These are phyloP conservation scores for Cladophialophora psammophila DNA, from an alignment of 2,329 filamentous ascomycete genomes.

Conservation along the genomic window DNA sequence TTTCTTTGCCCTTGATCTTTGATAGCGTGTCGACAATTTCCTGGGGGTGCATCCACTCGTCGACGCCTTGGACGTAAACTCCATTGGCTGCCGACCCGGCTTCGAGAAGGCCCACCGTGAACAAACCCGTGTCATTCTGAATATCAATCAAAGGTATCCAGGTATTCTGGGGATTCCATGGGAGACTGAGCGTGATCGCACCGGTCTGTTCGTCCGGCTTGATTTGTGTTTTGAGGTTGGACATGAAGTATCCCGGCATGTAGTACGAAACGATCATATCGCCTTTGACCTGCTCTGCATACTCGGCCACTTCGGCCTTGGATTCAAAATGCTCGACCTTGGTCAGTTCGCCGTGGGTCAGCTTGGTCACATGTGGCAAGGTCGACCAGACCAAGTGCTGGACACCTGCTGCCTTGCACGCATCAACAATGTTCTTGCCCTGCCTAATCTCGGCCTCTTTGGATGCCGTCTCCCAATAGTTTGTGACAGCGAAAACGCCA, in stretches of 20 bases:
- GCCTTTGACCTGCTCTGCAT: constrained; percentile 45
- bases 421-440: constrained; percentile 51
- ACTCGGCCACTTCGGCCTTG: constrained; percentile 51
- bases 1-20: constrained; percentile 51
- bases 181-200: constrained; percentile 43
- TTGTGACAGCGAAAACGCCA: constrained; percentile 60
- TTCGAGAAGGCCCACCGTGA: constrained; percentile 44
- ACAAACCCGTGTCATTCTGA: constrained; percentile 55
- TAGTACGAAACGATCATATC: constrained; percentile 50
- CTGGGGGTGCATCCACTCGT: constrained; percentile 49
- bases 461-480: constrained; percentile 51
- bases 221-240: constrained; percentile 48
- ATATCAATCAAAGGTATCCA: constrained; percentile 56
- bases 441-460: constrained; percentile 48
- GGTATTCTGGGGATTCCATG: constrained; percentile 42
- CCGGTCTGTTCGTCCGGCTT: constrained; percentile 41
- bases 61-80: constrained; percentile 55
- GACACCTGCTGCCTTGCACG: constrained; percentile 47
- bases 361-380: constrained; percentile 44
- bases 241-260: constrained; percentile 54
- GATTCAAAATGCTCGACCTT: constrained; percentile 51
- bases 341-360: constrained; percentile 47
- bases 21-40: constrained; percentile 52
- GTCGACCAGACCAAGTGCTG: constrained; percentile 54
- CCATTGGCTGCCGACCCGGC: constrained; percentile 45